These are phyloP conservation scores for Rhizophora mangle DNA, from an alignment of 345 rosid species.

Conservation along the genomic window DNA sequence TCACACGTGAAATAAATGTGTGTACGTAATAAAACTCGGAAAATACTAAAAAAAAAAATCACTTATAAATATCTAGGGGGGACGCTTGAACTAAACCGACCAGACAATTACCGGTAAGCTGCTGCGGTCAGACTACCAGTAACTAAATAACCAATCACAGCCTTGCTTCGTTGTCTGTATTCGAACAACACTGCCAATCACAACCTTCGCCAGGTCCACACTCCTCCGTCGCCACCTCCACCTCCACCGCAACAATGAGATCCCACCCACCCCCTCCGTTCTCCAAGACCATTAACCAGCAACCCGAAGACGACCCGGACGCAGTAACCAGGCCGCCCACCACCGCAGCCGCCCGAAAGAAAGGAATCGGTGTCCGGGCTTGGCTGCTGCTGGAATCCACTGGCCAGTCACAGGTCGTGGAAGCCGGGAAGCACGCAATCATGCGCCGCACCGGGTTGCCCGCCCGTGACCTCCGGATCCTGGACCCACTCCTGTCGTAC, in stretches of 20 bases:
- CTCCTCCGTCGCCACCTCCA: neutral
- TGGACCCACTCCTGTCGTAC: conserved; percentile 87
- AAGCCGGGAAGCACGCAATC: conserved; percentile 77
- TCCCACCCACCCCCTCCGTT: conserved; percentile 2
- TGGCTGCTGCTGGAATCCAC: conserved; percentile 66
- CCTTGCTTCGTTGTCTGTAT: too few relatives aligned
- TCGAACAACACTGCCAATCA: too few relatives aligned
- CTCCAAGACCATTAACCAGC: neutral
- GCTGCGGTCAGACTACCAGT: too few relatives aligned
- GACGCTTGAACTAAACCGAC: too few relatives aligned
- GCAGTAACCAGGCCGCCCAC: conserved; percentile 8
- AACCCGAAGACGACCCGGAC: conserved; percentile 21
- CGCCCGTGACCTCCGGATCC: conserved; percentile 82
- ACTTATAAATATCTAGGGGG: too few relatives aligned
- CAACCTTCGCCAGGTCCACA: too few relatives aligned
- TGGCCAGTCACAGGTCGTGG: conserved; percentile 50
- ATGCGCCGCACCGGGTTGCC: conserved; percentile 96
- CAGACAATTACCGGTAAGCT: too few relatives aligned
- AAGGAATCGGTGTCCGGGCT: conserved; percentile 57
- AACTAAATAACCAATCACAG: too few relatives aligned
- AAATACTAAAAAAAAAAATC: too few relatives aligned
- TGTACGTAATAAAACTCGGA: too few relatives aligned
- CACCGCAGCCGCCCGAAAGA: conserved; percentile 42
- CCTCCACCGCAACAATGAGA: conserved; percentile 12
- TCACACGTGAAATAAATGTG: too few relatives aligned